Evolutionary conservation across 768 basidiomycete species (phyloP), one percentile per base, ranked within the genome.

Genomic region (Cantharellus anzutake): DNA sequence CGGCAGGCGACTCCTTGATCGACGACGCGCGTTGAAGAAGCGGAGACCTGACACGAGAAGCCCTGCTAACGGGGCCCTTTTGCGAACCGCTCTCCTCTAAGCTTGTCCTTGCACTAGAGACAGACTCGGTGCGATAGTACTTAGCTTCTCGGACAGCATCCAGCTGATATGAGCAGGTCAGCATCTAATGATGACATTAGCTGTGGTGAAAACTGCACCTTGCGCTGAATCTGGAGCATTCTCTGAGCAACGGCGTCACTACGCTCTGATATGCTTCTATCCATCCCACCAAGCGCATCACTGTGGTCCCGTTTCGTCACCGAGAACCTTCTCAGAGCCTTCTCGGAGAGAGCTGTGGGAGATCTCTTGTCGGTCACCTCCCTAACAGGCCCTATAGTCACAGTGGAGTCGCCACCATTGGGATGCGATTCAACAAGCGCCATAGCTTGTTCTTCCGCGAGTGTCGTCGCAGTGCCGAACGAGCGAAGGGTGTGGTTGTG

Each of bases 161-260:
- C 20, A 29, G 20, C 20, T 29, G 20, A 29, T 29, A 29, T 29
- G 20, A 29, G 20, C 20, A 29, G 20, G 20, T 29, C 20, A 29
- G 20, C 20, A 29, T 1, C 20, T 29, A 29, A 29, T 29, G 20
- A 29, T 29, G 20, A 29, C 20, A 29, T 29, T 29, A 29, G 20
- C 20, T 29, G 20, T 29, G 20, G 20, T 29, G 20, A 29, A 29
- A 29, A 29, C 20, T 29, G 59, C 51, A 90, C 91, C 80, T 93
- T 94, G 64, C 86, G 81, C 71, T 94, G 90, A 61, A 96, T 93
- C 70, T 85, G 81, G 55, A 85, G 67, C 52, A 96, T 86, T 70
- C 91, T 89, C 68, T 86, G 80, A 35, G 87, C 84, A 59, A 96
- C 92, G 67, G 79, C 81, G 65, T 93, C 91, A 64, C 84, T 90